phyloP scores from a whole-genome alignment of 2,329 filamentous ascomycete species.

The Hypoxylon sp. region DNA sequence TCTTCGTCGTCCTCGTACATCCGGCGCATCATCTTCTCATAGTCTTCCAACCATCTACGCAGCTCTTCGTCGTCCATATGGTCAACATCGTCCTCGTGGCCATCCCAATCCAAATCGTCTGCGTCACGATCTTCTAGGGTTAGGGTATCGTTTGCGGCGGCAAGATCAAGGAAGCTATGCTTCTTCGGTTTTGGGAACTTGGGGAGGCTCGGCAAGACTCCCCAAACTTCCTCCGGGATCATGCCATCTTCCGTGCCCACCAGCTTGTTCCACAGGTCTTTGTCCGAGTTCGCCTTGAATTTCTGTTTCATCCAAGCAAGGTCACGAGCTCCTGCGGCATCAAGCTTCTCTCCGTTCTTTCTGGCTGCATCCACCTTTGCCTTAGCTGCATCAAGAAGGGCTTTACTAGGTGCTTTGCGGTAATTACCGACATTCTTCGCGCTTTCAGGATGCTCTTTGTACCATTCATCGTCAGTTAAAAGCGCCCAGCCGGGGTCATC shows the following conservation, averaged over 20 bases:
- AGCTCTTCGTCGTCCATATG: neutral
- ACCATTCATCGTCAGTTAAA: conserved; percentile 23
- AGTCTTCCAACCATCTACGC: neutral
- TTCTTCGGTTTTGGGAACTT: neutral
- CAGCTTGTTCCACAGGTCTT: neutral
- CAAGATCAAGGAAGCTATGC: neutral
- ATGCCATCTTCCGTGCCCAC: neutral
- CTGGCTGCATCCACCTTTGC: neutral
- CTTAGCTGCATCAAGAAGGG: neutral
- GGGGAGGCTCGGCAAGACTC: neutral
- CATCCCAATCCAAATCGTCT: neutral
- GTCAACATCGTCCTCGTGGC: neutral
- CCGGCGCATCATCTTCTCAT: neutral
- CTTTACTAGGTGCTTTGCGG: neutral
- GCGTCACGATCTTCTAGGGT: neutral
- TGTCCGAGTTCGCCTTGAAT: neutral
- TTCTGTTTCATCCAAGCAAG: neutral
- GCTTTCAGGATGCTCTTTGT: conserved; percentile 20
- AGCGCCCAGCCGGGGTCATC: conserved; percentile 30
- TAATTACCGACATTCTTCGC: neutral
- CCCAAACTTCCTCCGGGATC: neutral
- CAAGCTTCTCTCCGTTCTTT: neutral
- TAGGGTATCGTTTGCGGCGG: neutral
- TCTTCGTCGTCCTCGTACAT: neutral
- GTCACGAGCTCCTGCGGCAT: neutral